Evolutionary conservation across 2,329 filamentous ascomycete species (phyloP).

Genomic region (Lachnellula arida): DNA sequence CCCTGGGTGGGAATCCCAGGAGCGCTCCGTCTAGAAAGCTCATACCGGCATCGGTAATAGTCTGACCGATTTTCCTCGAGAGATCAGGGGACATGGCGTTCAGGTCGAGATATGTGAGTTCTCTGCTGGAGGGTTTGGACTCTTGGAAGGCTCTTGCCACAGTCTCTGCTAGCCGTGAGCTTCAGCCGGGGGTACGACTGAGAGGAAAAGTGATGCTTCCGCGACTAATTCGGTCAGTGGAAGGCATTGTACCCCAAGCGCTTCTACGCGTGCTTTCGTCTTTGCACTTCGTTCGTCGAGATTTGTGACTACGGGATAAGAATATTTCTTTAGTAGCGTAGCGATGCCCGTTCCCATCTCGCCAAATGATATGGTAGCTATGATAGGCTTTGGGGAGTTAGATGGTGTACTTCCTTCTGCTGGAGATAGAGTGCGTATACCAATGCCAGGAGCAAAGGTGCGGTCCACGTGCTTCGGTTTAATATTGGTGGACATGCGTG

Average conservation of each 20-base stretch:
- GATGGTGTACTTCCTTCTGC: neutral
- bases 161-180: constrained; percentile 53
- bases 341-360: constrained; percentile 59
- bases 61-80: constrained; percentile 36
- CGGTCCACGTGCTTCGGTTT: neutral
- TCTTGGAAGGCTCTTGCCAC: constrained; percentile 34
- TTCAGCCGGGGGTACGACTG: constrained; percentile 61
- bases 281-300: constrained; percentile 41
- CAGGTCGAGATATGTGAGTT: constrained; percentile 55
- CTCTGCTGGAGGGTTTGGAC: constrained; percentile 37
- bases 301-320: constrained; percentile 51
- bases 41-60: constrained; percentile 24
- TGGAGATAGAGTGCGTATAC: neutral
- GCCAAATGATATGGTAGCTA: constrained; percentile 56
- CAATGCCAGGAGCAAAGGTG: neutral
- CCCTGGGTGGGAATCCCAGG: constrained; percentile 46
- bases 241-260: constrained; percentile 42
- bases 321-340: constrained; percentile 46
- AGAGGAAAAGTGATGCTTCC: constrained; percentile 53
- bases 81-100: constrained; percentile 59
- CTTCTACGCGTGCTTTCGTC: constrained; percentile 3
- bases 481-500: neutral
- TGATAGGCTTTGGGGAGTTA: constrained; percentile 9
- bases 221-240: constrained; percentile 41
- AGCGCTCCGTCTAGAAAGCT: constrained; percentile 53